Evolutionary conservation across 2,329 filamentous ascomycete species (phyloP).

Genomic region (Penicillium sp.): DNA sequence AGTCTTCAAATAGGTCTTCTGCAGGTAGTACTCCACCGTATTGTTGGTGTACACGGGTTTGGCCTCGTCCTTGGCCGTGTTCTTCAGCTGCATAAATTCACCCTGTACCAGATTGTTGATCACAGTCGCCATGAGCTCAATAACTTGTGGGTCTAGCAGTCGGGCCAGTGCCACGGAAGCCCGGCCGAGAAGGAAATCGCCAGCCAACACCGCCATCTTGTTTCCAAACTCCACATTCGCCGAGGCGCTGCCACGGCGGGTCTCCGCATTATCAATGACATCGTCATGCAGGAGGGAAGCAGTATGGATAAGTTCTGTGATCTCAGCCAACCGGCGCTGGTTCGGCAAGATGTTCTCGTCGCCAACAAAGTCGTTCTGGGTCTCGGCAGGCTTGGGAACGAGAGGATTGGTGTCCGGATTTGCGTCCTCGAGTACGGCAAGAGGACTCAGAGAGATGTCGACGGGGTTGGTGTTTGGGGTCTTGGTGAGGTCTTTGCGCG

Average conservation of each 20-base stretch:
- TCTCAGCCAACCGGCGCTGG: constrained; percentile 89
- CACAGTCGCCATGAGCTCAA: constrained; percentile 90
- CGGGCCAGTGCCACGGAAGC: constrained; percentile 92
- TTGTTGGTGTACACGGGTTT: constrained; percentile 86
- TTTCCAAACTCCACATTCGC: constrained; percentile 97
- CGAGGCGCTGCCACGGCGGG: constrained; percentile 79
- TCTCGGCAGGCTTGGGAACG: constrained; percentile 47
- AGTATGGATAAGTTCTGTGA: constrained; percentile 96
- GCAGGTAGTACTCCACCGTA: constrained; percentile 87
- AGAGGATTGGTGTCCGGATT: constrained; percentile 70
- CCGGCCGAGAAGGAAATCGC: constrained; percentile 91
- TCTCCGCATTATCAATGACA: constrained; percentile 90
- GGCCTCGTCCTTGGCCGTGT: constrained; percentile 84
- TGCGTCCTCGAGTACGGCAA: constrained; percentile 70
- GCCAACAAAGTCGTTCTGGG: constrained; percentile 42
- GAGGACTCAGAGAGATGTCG: constrained; percentile 62
- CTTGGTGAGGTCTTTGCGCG: constrained; percentile 55
- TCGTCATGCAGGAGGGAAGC: constrained; percentile 96
- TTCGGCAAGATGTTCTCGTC: constrained; percentile 77
- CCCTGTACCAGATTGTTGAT: constrained; percentile 98
- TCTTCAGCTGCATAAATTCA: constrained; percentile 99
- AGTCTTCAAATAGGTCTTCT: constrained; percentile 98
- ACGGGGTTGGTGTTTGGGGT: constrained; percentile 46
- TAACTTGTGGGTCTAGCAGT: constrained; percentile 88
- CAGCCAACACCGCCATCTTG: constrained; percentile 97